phyloP scores from a whole-genome alignment of 23 red algal species.

The Agarophyton chilense region DNA sequence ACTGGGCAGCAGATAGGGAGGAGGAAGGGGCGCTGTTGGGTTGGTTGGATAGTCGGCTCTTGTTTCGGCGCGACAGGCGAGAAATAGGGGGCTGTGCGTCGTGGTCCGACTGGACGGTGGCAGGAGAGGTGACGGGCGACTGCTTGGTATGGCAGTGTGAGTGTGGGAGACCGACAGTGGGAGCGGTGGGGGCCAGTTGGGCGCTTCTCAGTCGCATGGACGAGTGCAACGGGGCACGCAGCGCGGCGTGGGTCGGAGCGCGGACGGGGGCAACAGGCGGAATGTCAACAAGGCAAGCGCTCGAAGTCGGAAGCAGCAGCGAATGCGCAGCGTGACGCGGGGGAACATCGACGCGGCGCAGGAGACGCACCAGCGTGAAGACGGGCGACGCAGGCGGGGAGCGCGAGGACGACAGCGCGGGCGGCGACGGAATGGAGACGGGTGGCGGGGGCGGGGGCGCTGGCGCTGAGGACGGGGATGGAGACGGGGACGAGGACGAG shows the following conservation, averaged over 20 bases:
- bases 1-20: not conserved
- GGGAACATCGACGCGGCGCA: not conserved
- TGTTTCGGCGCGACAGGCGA: conserved; percentile 7
- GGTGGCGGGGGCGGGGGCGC: not conserved
- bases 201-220: not conserved
- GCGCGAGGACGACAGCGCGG: not conserved
- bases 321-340: not conserved
- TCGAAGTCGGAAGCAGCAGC: too few relatives aligned
- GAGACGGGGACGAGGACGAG: not conserved
- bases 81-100: not conserved
- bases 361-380: not conserved
- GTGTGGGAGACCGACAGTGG: too few relatives aligned
- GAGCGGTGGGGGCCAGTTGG: too few relatives aligned
- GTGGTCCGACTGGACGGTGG: not conserved
- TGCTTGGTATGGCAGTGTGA: not conserved
- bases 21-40: not conserved
- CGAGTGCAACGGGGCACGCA: not conserved
- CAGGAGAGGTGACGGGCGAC: not conserved
- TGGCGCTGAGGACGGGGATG: not conserved
- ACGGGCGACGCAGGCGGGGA: not conserved
- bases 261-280: not conserved
- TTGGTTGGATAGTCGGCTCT: not conserved
- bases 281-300: not conserved
- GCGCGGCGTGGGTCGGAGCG: not conserved
- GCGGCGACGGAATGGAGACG: not conserved